phyloP scores from a whole-genome alignment of 371 early-diverging fungal species.

The Mucor plumbeus region DNA sequence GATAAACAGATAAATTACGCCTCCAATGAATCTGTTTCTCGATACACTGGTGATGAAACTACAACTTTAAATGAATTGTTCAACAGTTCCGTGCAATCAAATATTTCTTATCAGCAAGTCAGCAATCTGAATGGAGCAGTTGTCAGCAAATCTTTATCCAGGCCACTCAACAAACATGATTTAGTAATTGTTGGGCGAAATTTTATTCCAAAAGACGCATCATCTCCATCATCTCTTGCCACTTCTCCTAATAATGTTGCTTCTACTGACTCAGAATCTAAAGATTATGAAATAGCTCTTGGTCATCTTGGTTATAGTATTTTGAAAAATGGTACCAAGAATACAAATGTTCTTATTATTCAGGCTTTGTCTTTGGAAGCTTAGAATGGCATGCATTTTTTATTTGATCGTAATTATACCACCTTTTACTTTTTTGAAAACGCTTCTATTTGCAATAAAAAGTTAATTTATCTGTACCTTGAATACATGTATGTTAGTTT shows the following conservation, averaged over 20 bases:
- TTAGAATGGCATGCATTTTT: neutral
- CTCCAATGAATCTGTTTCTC: neutral
- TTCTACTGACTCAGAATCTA: neutral
- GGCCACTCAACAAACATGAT: constrained; percentile 23
- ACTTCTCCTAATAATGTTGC: neutral
- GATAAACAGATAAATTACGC: neutral
- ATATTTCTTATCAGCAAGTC: constrained; percentile 1
- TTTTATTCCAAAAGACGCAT: neutral
- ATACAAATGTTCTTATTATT: constrained; percentile 16
- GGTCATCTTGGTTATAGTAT: constrained; percentile 10
- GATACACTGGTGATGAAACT: neutral
- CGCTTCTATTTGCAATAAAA: no score
- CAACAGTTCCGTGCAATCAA: neutral
- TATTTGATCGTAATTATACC: neutral
- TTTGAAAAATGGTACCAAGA: constrained; percentile 9
- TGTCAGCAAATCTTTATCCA: neutral
- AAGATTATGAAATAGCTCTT: constrained; percentile 14
- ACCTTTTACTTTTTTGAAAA: neutral
- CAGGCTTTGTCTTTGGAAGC: constrained; percentile 2
- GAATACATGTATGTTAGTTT: no score
- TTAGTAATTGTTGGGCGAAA: constrained; percentile 15
- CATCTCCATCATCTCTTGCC: neutral
- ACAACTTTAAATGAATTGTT: neutral
- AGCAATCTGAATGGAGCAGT: neutral
- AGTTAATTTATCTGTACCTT: no score